Percentiles rank a stretch among this genome's conserved stretches.
phyloP scores from a whole-genome alignment of 2,329 filamentous ascomycete genomes.

The Anthostomella pinea region DNA sequence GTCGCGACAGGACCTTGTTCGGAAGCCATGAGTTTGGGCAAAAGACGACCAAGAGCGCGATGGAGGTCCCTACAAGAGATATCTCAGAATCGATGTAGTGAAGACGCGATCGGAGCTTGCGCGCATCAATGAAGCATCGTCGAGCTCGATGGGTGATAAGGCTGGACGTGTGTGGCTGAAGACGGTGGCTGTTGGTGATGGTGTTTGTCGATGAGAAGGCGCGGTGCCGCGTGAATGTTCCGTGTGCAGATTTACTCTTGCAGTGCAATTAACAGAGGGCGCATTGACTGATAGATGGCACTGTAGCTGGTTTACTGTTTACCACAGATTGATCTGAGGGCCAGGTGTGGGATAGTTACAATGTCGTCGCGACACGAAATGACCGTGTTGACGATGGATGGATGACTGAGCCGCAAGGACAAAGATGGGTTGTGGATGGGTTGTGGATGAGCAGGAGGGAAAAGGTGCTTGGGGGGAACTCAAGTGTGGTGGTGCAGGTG shows the following conservation, averaged over 20 bases:
- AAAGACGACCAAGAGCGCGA: slow-evolving; percentile 19
- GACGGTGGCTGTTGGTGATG: slow-evolving; percentile 32
- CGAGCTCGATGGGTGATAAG: slow-evolving; percentile 27
- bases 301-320: not conserved
- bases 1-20: slow-evolving; percentile 52
- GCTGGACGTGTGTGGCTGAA: slow-evolving; percentile 36
- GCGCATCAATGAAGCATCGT: slow-evolving; percentile 34
- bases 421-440: slow-evolving; percentile 31
- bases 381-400: slow-evolving; percentile 26
- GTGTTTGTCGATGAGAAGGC: slow-evolving; percentile 32
- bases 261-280: slow-evolving; percentile 3
- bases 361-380: slow-evolving; percentile 13
- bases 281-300: slow-evolving; percentile 1
- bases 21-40: slow-evolving; percentile 47
- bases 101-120: slow-evolving; percentile 21
- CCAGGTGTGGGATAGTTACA: slow-evolving; percentile 7
- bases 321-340: no score
- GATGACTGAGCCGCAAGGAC: slow-evolving; percentile 32
- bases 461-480: slow-evolving; percentile 29
- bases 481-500: slow-evolving; percentile 32
- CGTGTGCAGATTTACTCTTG: slow-evolving; percentile 7
- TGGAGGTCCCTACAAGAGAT: slow-evolving; percentile 25
- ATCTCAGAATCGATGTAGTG: slow-evolving; percentile 17
- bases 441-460: slow-evolving; percentile 33
- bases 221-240: slow-evolving; percentile 22